These are phyloP conservation scores for Aristolochia californica DNA, from an alignment of 164 flowering plant species.

Conservation along the genomic window DNA sequence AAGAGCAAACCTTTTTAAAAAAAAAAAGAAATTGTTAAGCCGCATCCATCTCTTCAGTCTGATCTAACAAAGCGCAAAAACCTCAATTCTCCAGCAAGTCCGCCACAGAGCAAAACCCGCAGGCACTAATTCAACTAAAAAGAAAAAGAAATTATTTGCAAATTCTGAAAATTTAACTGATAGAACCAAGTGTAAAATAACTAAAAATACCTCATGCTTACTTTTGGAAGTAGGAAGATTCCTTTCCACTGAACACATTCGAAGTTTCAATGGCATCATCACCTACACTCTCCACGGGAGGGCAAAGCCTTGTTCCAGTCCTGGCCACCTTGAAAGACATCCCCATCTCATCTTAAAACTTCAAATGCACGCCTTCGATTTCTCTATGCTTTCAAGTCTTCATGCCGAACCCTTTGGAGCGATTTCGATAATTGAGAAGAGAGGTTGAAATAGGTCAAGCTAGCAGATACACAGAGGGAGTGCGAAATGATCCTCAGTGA, in stretches of 20 bases:
- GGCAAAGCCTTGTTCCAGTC: conserved; percentile 44
- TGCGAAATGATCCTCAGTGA: no score
- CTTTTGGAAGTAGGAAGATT: conserved; percentile 3
- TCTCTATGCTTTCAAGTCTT: no score
- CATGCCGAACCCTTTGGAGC: no score
- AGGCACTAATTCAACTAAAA: neutral
- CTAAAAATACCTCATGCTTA: neutral
- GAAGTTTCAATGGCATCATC: conserved; percentile 19
- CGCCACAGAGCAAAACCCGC: neutral
- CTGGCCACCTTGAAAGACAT: conserved; percentile 64
- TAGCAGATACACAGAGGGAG: no score
- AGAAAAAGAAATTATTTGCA: neutral
- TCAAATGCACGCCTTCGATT: no score
- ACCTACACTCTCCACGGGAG: conserved; percentile 15
- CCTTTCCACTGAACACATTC: conserved; percentile 7
- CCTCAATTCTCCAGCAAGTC: neutral
- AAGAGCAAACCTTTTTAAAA: no score
- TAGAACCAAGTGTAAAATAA: neutral
- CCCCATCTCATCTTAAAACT: conserved; percentile 32
- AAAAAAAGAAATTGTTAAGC: neutral
- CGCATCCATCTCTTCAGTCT: neutral
- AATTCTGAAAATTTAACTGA: neutral
- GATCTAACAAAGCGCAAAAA: neutral
- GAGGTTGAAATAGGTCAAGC: no score
- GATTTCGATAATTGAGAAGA: no score